Conservation (phyloP, 768 basidiomycete species). For the Rossbeevera mucosa region DNA sequence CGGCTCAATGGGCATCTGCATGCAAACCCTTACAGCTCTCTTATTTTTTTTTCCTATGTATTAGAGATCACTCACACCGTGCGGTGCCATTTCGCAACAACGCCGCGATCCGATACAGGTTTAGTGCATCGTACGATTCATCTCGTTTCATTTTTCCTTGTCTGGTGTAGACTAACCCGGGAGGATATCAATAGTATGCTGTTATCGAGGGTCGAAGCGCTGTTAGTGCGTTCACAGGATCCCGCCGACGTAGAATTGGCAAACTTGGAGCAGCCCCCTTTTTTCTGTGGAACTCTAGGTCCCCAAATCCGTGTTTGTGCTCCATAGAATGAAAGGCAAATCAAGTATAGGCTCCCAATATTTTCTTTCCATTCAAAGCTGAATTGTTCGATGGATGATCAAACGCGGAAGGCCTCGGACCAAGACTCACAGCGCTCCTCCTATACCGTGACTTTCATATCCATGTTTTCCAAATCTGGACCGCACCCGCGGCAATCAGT, state of each 20-base stretch:
- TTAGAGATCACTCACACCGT: constrained; percentile 3
- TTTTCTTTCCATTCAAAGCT: background rate
- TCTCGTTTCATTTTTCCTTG: background rate
- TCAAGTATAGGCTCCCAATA: background rate
- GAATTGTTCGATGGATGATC: background rate
- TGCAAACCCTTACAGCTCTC: background rate
- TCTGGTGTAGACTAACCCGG: too few relatives aligned
- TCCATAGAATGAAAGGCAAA: background rate
- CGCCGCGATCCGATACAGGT: background rate
- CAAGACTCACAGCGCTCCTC: background rate
- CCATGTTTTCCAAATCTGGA: background rate
- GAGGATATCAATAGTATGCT: background rate
- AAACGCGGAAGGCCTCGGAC: background rate
- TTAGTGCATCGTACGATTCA: background rate
- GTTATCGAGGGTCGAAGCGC: too few relatives aligned
- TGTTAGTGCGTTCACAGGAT: background rate
- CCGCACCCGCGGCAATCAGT: background rate
- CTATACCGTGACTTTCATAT: background rate
- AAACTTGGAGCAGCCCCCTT: background rate
- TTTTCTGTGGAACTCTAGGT: too few relatives aligned
- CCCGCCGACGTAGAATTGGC: background rate
- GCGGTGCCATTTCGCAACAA: background rate
- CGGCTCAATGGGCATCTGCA: background rate
- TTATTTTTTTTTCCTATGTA: background rate
- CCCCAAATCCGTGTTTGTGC: background rate